Base-by-base conservation (phyloP, 768 basidiomycete species). In the Paxillus involutus region DNA sequence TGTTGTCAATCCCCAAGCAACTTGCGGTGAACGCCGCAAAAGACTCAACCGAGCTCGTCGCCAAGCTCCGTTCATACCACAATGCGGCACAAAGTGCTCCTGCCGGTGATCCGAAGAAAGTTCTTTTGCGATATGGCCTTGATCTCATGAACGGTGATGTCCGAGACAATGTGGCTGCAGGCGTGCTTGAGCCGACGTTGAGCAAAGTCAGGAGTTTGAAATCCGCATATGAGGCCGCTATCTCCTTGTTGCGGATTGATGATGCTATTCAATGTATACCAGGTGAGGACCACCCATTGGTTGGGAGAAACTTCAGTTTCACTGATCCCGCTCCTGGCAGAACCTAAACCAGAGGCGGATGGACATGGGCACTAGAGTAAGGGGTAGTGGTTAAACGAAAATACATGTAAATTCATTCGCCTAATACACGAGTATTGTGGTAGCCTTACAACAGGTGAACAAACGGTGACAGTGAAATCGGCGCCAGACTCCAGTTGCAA, bases 1-100 rank as follows among this genome's bases (percentile, higher is more conserved):
- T 99, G 52, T 78, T 99, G 40, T 83, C 94, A 14, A 99, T 99
- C 62, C 97, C 97, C 44, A 98, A 98, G 75, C 94, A 89, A 17
- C 86, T 99, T 33, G 88, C 97, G 3, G 91, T 98, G 49, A 99
- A 99, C 69, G 97, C 97, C 40, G 97, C 97, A 39, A 98, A 98
- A 66, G 97, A 99, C 69, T 94, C 95, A 36, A 98, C 96, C 1
- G 93, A 98, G 52, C 84, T 99, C 17, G 94, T 99, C 37, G 95
- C 97, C 19, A 98, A 98, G 73, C 78, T 99, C 46, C 88, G 97
- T 47, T 88, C 95, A 10, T 98, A 95, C 75, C 97, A 99, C 77
- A 94, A 94, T 62, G 89, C 93, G 43, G 95, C 95, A 3, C 96
- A 97, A 74, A 94, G 88, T 60, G 96, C 94, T 3, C 87, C 92